Conservation (phyloP, 1,284 basidiomycete genomes). For the Trichosporon sp. region DNA sequence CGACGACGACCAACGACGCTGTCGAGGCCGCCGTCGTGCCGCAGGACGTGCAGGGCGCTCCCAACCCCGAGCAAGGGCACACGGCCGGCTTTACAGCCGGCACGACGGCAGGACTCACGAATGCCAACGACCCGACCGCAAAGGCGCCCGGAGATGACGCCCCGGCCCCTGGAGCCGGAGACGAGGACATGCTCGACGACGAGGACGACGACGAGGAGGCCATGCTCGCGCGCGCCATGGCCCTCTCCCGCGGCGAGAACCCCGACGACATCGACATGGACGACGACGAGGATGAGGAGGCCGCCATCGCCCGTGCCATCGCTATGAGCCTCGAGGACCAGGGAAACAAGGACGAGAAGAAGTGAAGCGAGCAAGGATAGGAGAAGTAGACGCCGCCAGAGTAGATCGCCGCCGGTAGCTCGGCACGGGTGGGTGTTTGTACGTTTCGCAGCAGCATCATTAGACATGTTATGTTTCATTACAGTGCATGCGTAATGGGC, state of each 20-base stretch:
- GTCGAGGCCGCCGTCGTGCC: constrained; percentile 7
- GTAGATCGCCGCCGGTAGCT: no score
- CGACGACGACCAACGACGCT: constrained; percentile 18
- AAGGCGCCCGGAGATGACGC: constrained; percentile 27
- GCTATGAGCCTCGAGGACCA: constrained; percentile 56
- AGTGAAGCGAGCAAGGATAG: no score
- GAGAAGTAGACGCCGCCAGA: neutral
- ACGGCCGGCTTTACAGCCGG: constrained; percentile 18
- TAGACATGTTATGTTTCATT: neutral
- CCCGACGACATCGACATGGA: constrained; percentile 39
- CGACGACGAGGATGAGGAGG: constrained; percentile 52
- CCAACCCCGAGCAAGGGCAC: constrained; percentile 14
- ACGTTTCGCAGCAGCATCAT: neutral
- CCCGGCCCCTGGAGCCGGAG: constrained; percentile 1
- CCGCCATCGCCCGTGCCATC: constrained; percentile 60
- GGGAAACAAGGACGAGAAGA: constrained; percentile 26
- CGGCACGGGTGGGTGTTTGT: neutral
- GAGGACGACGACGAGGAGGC: constrained; percentile 41
- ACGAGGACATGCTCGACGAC: constrained; percentile 18
- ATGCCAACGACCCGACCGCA: constrained; percentile 24
- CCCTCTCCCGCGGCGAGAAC: constrained; percentile 35
- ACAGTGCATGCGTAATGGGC: no score
- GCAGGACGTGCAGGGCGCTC: constrained; percentile 6
- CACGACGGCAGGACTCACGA: constrained; percentile 24
- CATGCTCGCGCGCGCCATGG: constrained; percentile 40